Conservation (phyloP, 495 filamentous ascomycete genomes). For the Podospora conica region DNA sequence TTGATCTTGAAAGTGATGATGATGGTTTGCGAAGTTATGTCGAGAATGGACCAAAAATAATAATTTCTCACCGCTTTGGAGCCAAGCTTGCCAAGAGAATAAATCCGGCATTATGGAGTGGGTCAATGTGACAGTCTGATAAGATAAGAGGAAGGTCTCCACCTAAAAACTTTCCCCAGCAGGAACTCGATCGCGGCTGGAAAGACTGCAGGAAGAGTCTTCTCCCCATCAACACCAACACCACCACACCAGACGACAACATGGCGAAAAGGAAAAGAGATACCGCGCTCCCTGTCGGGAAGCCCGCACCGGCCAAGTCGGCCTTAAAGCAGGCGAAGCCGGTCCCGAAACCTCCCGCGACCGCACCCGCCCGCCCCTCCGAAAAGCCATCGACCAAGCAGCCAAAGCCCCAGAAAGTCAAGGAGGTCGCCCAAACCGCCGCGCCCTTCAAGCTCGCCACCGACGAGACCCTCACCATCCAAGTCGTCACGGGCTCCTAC, state of each 20-base stretch:
- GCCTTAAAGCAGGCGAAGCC: neutral
- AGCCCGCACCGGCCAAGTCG: neutral
- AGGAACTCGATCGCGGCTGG: slow-evolving; percentile 6
- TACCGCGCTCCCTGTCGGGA: slow-evolving; percentile 14
- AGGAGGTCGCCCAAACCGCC: slow-evolving; percentile 1
- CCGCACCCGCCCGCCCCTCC: slow-evolving; percentile 13
- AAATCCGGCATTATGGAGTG: too few species aligned
- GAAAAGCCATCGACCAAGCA: slow-evolving; percentile 32
- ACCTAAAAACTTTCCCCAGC: slow-evolving; percentile 24
- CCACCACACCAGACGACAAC: slow-evolving; percentile 27
- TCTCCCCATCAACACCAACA: neutral
- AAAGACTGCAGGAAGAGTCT: neutral
- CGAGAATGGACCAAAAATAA: too few species aligned
- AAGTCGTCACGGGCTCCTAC: slow-evolving; percentile 91
- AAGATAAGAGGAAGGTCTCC: slow-evolving; percentile 10
- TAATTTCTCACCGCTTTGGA: too few species aligned
- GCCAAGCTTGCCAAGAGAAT: too few species aligned
- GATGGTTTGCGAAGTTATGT: too few species aligned
- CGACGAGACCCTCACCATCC: slow-evolving; percentile 52
- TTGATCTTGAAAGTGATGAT: too few species aligned
- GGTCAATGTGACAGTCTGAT: neutral
- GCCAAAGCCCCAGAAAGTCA: slow-evolving; percentile 21
- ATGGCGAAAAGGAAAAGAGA: slow-evolving; percentile 75
- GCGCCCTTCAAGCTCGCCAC: slow-evolving; percentile 24
- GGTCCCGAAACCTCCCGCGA: neutral